Conservation (phyloP, 2,329 filamentous ascomycete genomes). For the Fusarium nematophilum region DNA sequence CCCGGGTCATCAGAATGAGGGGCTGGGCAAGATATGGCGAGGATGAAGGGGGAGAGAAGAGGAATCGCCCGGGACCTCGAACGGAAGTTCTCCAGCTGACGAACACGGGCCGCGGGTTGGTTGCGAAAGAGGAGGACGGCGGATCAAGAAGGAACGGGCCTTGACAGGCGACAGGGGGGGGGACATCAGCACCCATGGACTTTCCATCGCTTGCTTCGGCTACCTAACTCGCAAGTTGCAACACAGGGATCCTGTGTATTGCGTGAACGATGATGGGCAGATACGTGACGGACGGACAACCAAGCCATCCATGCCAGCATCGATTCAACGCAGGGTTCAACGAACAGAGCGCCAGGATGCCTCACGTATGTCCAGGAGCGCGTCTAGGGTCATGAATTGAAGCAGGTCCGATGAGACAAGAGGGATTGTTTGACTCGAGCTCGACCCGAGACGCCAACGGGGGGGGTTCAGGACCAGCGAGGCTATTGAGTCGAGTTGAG, state of each 20-base stretch:
- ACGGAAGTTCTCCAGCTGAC: constrained; percentile 17
- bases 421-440: neutral
- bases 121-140: constrained; percentile 7
- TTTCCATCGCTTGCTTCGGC: neutral
- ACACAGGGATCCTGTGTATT: neutral
- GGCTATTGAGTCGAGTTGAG: too few relatives aligned
- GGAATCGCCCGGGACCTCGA: constrained; percentile 21
- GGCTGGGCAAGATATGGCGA: constrained; percentile 22
- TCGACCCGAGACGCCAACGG: neutral
- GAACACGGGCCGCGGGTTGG: constrained; percentile 15
- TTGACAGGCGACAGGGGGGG: constrained; percentile 2
- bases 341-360: neutral
- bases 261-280: constrained; percentile 11
- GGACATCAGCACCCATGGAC: neutral
- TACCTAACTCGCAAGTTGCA: neutral
- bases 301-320: neutral
- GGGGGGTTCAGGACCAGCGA: too few relatives aligned
- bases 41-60: constrained; percentile 39
- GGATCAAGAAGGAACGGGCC: neutral
- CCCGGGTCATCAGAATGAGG: constrained; percentile 13
- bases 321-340: constrained; percentile 3
- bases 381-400: neutral
- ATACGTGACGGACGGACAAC: neutral
- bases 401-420: neutral
- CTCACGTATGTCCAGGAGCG: too few relatives aligned